Evolutionary conservation across 2,329 filamentous ascomycete species (phyloP).

Genomic region (Diaporthe sp.): DNA sequence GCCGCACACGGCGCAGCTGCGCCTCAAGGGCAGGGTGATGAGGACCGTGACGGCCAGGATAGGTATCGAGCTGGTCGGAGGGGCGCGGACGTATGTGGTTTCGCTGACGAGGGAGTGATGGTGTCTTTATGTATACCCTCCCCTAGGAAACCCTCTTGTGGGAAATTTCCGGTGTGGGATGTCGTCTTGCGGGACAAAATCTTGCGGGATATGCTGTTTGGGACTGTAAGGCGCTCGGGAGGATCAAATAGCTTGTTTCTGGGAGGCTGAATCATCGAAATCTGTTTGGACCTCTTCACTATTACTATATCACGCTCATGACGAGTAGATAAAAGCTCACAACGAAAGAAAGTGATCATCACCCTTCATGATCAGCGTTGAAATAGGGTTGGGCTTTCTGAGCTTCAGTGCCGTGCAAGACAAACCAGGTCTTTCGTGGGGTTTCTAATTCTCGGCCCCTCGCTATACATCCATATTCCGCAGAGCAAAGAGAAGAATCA

Average conservation of each 20-base stretch:
- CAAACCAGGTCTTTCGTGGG: not conserved
- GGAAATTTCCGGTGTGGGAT: too few relatives aligned
- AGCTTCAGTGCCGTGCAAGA: not conserved
- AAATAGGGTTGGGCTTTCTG: not conserved
- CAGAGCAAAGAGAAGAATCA: not conserved
- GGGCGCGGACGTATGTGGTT: slow-evolving; percentile 19
- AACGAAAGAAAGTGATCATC: not conserved
- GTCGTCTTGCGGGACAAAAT: not conserved
- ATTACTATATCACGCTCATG: not conserved
- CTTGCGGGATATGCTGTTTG: not conserved
- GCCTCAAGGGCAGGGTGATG: not conserved
- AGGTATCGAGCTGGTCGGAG: slow-evolving; percentile 3
- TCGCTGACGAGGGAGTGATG: slow-evolving; percentile 21
- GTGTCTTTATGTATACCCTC: not conserved
- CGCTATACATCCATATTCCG: too few relatives aligned
- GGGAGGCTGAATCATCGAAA: too few relatives aligned
- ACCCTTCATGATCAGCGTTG: not conserved
- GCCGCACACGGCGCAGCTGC: slow-evolving; percentile 16
- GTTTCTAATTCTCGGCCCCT: not conserved
- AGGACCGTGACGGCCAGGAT: slow-evolving; percentile 18
- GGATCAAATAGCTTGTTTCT: not conserved
- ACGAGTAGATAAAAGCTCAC: not conserved
- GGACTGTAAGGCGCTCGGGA: not conserved
- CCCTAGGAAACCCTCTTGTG: too few relatives aligned
- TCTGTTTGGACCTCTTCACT: not conserved